These are phyloP conservation scores for Rhynchospora pubera DNA, from an alignment of 176 grass and related monocot species.

Conservation along the genomic window DNA sequence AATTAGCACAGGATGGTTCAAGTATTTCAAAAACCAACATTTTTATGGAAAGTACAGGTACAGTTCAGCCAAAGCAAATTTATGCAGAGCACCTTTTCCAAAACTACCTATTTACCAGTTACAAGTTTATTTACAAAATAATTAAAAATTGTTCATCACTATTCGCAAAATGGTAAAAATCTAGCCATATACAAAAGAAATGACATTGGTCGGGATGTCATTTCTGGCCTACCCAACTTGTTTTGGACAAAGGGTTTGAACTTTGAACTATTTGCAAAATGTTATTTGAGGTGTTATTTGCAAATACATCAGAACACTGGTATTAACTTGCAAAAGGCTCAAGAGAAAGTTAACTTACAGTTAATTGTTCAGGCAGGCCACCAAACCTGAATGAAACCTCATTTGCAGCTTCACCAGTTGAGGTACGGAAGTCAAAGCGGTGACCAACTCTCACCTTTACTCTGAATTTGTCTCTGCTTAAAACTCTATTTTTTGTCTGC, in stretches of 20 bases:
- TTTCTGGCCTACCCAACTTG: too few relatives aligned
- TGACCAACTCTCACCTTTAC: constrained; percentile 46
- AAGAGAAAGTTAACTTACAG: constrained; percentile 38
- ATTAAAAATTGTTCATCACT: background rate
- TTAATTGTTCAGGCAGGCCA: constrained; percentile 31
- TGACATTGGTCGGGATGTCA: too few relatives aligned
- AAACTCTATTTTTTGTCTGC: constrained; percentile 41
- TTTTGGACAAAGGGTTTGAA: too few relatives aligned
- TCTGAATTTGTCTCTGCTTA: constrained; percentile 34
- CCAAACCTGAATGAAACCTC: constrained; percentile 54
- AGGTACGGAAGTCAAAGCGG: constrained; percentile 42
- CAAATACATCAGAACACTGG: background rate
- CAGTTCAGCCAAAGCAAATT: background rate
- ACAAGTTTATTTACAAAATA: background rate
- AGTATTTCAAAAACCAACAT: background rate
- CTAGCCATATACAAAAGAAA: too few relatives aligned
- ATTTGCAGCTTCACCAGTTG: constrained; percentile 40
- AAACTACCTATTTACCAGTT: background rate
- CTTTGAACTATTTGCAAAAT: too few relatives aligned
- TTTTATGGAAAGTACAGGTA: background rate
- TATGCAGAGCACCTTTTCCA: background rate
- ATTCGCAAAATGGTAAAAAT: background rate
- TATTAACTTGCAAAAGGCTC: background rate
- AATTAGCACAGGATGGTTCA: background rate
- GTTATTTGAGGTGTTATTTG: background rate